Evolutionary conservation across 768 basidiomycete species (phyloP).

Genomic region (Leccinum variicolor): DNA sequence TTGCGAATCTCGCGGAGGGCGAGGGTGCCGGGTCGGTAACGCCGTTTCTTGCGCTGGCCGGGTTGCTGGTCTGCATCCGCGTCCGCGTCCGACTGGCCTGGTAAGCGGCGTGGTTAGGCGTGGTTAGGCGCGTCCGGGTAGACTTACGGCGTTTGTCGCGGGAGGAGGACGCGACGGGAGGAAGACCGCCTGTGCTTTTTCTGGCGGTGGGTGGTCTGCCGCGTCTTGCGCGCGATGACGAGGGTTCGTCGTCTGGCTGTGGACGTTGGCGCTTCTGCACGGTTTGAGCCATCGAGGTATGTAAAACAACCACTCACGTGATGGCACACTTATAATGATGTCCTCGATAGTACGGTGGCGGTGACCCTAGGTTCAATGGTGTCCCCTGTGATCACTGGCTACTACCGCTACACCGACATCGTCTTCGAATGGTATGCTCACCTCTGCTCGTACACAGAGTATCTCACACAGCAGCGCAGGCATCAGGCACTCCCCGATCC

Average conservation of each 20-base stretch:
- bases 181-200: constrained; percentile 75
- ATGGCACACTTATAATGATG: no score
- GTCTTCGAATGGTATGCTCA: constrained; percentile 71
- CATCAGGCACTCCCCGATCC: constrained; percentile 50
- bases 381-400: constrained; percentile 57
- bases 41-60: constrained; percentile 43
- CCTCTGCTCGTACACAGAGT: neutral
- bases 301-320: neutral
- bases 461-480: constrained; percentile 37
- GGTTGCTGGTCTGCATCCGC: constrained; percentile 21
- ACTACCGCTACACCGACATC: constrained; percentile 83
- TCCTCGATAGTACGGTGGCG: neutral
- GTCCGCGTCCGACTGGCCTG: constrained; percentile 23
- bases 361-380: constrained; percentile 18
- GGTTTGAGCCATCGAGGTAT: constrained; percentile 62
- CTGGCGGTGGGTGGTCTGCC: constrained; percentile 64
- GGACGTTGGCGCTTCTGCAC: constrained; percentile 47
- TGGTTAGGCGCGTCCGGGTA: neutral
- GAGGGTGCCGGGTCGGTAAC: constrained; percentile 89
- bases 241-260: constrained; percentile 27
- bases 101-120: neutral
- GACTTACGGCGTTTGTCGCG: constrained; percentile 15
- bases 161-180: constrained; percentile 27
- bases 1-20: constrained; percentile 91
- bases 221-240: constrained; percentile 40